phyloP scores from a whole-genome alignment of 805 yeast genomes.

The Candida maris region DNA sequence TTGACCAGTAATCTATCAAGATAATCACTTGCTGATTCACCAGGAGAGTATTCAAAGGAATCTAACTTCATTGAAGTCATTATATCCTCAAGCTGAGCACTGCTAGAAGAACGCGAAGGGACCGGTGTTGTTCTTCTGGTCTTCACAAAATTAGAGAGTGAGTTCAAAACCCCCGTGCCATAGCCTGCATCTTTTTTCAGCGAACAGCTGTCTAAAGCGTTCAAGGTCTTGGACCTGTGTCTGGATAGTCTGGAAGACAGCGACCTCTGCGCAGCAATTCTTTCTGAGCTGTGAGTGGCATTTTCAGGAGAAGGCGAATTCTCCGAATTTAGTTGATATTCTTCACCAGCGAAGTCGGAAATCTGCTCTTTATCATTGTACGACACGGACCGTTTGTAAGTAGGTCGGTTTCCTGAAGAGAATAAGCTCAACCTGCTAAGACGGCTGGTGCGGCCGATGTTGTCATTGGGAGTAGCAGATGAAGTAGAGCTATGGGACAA shows the following conservation, averaged over 20 bases:
- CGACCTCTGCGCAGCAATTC: conserved; percentile 1
- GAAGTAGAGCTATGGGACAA: neutral
- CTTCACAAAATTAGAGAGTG: conserved; percentile 30
- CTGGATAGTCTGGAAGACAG: conserved; percentile 17
- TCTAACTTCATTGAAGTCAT: conserved; percentile 6
- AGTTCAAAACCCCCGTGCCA: conserved; percentile 25
- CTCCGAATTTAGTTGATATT: neutral
- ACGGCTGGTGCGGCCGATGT: neutral
- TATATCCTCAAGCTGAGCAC: conserved; percentile 1
- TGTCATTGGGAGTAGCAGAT: neutral
- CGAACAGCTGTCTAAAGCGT: conserved; percentile 22
- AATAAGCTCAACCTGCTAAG: neutral
- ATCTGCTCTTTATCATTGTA: conserved; percentile 14
- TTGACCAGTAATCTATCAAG: conserved; percentile 29
- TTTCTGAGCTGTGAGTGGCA: neutral
- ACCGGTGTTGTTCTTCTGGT: conserved; percentile 13
- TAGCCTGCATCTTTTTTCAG: conserved; percentile 4
- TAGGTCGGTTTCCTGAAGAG: conserved; percentile 13
- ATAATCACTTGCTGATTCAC: conserved; percentile 32
- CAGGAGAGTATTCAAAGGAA: conserved; percentile 10
- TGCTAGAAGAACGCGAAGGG: conserved; percentile 5
- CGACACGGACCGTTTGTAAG: conserved; percentile 17
- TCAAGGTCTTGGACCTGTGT: conserved; percentile 33
- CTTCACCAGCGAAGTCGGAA: neutral
- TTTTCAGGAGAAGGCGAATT: neutral